Evolutionary conservation across 73 alveolate species (phyloP).

Genomic region (Paramecium octaurelia): DNA sequence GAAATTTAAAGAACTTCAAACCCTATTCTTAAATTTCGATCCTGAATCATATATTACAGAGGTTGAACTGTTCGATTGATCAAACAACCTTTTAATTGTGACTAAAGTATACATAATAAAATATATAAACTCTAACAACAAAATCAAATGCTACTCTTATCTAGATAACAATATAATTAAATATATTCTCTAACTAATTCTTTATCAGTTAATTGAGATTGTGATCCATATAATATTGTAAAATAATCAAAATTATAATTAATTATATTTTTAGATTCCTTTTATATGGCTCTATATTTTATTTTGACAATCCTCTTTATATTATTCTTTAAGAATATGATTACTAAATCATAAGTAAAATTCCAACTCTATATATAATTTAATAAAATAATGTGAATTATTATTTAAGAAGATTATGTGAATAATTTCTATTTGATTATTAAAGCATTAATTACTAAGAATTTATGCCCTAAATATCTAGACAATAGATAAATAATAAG

Average conservation of each 20-base stretch:
- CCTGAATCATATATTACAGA: not conserved
- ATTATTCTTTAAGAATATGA: too few relatives aligned
- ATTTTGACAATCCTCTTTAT: not conserved
- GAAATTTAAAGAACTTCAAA: conserved; percentile 13
- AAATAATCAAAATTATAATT: not conserved
- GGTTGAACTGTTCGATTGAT: not conserved
- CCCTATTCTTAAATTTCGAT: not conserved
- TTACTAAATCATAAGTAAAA: too few relatives aligned
- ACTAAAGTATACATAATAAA: not conserved
- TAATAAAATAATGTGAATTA: too few relatives aligned
- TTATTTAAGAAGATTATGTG: too few relatives aligned
- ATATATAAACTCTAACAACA: not conserved
- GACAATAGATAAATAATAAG: too few relatives aligned
- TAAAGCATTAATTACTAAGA: too few relatives aligned
- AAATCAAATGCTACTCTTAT: not conserved
- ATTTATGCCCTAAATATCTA: too few relatives aligned
- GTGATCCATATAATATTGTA: not conserved
- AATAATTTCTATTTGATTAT: too few relatives aligned
- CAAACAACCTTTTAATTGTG: not conserved
- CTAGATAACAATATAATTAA: not conserved
- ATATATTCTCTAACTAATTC: not conserved
- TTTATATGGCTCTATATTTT: not conserved
- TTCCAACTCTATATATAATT: too few relatives aligned
- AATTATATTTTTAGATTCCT: not conserved
- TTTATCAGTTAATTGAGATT: not conserved